Percentiles rank a stretch among this genome's conserved stretches.
Conservation (phyloP, 164 flowering plant genomes). For the Stephania japonica region DNA sequence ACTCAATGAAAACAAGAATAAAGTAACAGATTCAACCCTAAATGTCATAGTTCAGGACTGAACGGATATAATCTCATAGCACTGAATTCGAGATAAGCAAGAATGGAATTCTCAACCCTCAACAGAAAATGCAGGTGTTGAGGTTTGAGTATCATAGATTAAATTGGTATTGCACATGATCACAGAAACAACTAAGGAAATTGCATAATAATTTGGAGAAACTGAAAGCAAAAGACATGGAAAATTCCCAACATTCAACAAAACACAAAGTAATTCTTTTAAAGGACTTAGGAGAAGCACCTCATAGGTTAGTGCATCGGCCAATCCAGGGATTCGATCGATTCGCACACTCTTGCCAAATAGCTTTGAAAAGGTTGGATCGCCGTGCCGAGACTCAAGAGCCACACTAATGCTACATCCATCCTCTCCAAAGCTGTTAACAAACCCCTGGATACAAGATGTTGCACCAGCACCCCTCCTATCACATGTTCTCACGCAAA, state of each 20-base stretch:
- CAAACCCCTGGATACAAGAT: constrained; percentile 86
- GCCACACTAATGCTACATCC: constrained; percentile 84
- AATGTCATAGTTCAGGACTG: too few relatives aligned
- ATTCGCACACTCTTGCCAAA: constrained; percentile 84
- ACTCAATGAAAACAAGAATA: not conserved
- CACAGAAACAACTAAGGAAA: too few relatives aligned
- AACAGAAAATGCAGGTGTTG: too few relatives aligned
- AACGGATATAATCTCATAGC: too few relatives aligned
- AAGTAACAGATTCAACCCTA: not conserved
- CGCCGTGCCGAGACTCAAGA: constrained; percentile 79
- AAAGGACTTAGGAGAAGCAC: constrained; percentile 26
- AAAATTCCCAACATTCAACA: too few relatives aligned
- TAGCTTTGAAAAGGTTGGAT: constrained; percentile 88
- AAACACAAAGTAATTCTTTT: not conserved
- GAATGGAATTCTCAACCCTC: too few relatives aligned
- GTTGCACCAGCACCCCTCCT: constrained; percentile 83
- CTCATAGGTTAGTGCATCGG: constrained; percentile 88
- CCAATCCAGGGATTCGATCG: constrained; percentile 88
- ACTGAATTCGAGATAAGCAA: too few relatives aligned
- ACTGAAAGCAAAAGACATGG: too few relatives aligned
- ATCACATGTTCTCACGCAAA: constrained; percentile 80
- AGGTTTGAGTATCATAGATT: too few relatives aligned
- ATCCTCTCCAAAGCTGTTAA: constrained; percentile 78
- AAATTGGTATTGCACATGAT: too few relatives aligned
- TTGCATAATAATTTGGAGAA: too few relatives aligned